Conservation (phyloP, 2,329 filamentous ascomycete genomes). For the Sordariomycetes sp. region DNA sequence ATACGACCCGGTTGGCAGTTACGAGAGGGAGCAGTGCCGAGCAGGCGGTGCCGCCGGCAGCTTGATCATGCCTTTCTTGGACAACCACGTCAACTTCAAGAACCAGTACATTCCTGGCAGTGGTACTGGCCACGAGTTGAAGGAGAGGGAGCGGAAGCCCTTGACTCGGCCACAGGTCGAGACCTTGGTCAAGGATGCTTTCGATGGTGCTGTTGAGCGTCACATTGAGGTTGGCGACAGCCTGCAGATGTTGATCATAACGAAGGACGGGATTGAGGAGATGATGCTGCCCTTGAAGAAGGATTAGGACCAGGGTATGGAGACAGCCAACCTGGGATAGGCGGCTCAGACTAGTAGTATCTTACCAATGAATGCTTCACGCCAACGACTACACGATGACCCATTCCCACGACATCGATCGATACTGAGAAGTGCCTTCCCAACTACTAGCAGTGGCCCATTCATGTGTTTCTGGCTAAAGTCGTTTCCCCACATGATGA, state of each 20-base stretch:
- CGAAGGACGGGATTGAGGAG: slow-evolving; percentile 81
- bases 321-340: too few species aligned
- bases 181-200: slow-evolving; percentile 89
- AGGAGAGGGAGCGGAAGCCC: slow-evolving; percentile 61
- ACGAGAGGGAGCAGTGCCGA: slow-evolving; percentile 93
- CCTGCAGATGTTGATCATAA: slow-evolving; percentile 92
- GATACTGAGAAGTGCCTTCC: too few species aligned
- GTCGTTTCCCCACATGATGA: too few species aligned
- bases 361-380: too few species aligned
- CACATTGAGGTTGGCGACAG: slow-evolving; percentile 98
- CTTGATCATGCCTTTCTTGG: slow-evolving; percentile 97
- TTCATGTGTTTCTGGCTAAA: too few species aligned
- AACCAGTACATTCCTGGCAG: slow-evolving; percentile 92
- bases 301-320: too few species aligned
- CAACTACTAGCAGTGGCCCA: too few species aligned
- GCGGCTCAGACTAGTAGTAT: too few species aligned
- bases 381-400: too few species aligned
- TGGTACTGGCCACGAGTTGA: slow-evolving; percentile 71
- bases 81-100: slow-evolving; percentile 99
- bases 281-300: slow-evolving; percentile 77
- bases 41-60: slow-evolving; percentile 87
- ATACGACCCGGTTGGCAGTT: slow-evolving; percentile 96
- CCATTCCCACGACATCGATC: too few species aligned
- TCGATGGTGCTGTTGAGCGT: slow-evolving; percentile 94
- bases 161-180: slow-evolving; percentile 68